Base-by-base conservation (phyloP, 768 basidiomycete genomes). In the Tephrocybe sp. region DNA sequence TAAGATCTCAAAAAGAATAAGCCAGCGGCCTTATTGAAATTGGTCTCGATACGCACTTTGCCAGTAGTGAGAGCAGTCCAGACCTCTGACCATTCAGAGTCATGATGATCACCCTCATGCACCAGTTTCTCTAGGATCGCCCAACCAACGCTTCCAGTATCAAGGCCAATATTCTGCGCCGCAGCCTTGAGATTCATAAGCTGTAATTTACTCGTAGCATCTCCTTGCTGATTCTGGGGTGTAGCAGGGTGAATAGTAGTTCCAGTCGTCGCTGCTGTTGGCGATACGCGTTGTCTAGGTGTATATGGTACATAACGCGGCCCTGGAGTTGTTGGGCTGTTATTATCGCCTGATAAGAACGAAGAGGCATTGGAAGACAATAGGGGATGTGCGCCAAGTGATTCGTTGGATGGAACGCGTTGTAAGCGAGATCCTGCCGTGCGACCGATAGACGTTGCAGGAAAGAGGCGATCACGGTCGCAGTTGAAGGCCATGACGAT, bases 241-340 rank as follows among this genome's bases (percentile, higher is more conserved):
- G 74, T 72, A 13, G 75, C 62, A 0, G 80, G 69, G 48, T 76
- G 57, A 59, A 75, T 51, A 62, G 78, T 77, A 3, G 80, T 78
- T 22, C 77, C 76, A 10, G 79, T 76, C 10, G 79, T 73, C 11
- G 75, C 65, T 8, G 73, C 72, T 14, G 74, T 68, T 16, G 74
- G 66, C 13, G 70, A 61, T 20, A 71, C 67, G 39, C 85, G 81
- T 38, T 89, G 88, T 19, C 84, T 70, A 1, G 89, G 89, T 0
- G 87, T 91, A 57, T 92, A 91, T 1, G 88, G 84, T 1, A 86
- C 79, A 69, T 91, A 92, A 54, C 77, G 76, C 10, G 81, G 72
- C 3, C 64, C 51, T 8, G 55, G 59, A 7, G 38, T 34, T 30
- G 47, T 14, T 17, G 46, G 26, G 33, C 51, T 31, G 17, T 55